Base-by-base conservation (phyloP, 495 filamentous ascomycete genomes). In the Penicillium coffeae region DNA sequence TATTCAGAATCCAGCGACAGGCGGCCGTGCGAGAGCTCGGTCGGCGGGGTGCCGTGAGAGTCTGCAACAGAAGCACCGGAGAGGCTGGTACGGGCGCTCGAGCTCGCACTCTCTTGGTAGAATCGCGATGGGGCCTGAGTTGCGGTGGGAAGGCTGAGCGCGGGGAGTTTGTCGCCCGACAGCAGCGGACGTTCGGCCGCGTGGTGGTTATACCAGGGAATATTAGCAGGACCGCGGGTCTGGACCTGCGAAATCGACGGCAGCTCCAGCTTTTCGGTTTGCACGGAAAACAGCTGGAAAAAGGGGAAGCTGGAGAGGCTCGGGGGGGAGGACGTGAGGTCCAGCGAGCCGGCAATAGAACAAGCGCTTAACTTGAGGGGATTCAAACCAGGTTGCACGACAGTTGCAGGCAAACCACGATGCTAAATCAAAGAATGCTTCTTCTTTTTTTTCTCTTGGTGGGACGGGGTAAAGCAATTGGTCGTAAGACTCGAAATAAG, bases 241-340 rank as follows among this genome's bases (percentile, higher is more conserved):
- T 89, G 87, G 80, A 89, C 82, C 79, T 90, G 87, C 66, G 89
- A 86, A 62, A 92, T 86, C 78, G 89, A 87, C 70, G 91, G 89
- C 74, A 93, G 86, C 90, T 95, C 91, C 91, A 96, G 91, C 79
- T 95, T 96, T 87, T 80, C 90, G 90, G 85, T 89, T 74, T 81
- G n/a, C 80, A 64, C 64, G 50, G 55, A 63, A 55, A 47, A 65
- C 65, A 50, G 58, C 65, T 59, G 71, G 65, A 62, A 59, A 69
- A 56, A 59, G 33, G 25, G 19, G 14, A 32, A 14, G 22, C 22
- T 21, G 16, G 21, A 45, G 20, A 18, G 34, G 8, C 3, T 15
- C 19, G n/a, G 12, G 36, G 21, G 42, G 27, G 30, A 34, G 25
- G 42, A 35, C 18, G 42, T 12, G 25, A 40, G 18, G 2, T 20